Evolutionary conservation across 805 yeast species (phyloP).

Genomic region (Scheffersomyces stipitis): DNA sequence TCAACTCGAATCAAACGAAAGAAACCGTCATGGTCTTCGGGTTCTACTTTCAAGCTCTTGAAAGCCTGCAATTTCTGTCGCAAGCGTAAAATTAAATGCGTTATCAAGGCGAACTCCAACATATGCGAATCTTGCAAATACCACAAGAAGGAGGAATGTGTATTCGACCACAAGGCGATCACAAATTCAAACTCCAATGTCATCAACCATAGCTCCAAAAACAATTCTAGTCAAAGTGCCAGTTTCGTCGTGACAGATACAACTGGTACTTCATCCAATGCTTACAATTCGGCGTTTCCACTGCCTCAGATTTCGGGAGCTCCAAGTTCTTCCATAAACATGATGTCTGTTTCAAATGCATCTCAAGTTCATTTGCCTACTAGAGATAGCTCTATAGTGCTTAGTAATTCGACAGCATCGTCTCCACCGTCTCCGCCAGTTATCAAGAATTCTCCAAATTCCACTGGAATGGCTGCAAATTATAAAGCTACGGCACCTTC

Average conservation of each 20-base stretch:
- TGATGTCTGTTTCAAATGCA: no score
- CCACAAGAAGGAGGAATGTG: slow-evolving; percentile 12
- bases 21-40: background rate
- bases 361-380: no score
- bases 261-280: no score
- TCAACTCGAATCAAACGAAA: background rate
- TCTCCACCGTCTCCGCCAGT: background rate
- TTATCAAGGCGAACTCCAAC: slow-evolving; percentile 2
- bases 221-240: no score
- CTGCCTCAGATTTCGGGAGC: no score
- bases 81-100: slow-evolving; percentile 19
- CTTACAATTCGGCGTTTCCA: no score
- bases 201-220: no score
- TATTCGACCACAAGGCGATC: slow-evolving; percentile 16
- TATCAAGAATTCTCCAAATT: background rate
- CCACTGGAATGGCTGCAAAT: background rate
- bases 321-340: no score
- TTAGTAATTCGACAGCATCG: background rate
- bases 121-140: slow-evolving; percentile 16
- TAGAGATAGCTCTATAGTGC: background rate
- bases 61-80: slow-evolving; percentile 21
- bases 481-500: background rate
- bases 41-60: slow-evolving; percentile 10
- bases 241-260: no score
- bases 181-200: no score